Conservation (phyloP, 306 rosid species). For the Lablab purpureus region DNA sequence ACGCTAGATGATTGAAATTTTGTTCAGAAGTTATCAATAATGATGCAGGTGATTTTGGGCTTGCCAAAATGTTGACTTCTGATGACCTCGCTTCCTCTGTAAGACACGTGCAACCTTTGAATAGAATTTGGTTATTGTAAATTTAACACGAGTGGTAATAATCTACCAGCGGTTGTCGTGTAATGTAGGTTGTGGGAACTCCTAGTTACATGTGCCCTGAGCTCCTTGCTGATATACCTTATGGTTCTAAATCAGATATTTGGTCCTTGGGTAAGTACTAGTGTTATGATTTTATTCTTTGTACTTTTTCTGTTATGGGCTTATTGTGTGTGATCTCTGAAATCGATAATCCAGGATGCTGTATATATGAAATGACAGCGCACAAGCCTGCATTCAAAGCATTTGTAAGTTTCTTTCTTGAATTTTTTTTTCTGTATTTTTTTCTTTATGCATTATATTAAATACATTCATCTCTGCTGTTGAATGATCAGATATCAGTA, state of each 20-base stretch:
- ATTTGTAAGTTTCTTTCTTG: constrained; percentile 70
- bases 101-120: constrained; percentile 49
- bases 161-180: constrained; percentile 24
- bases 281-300: constrained; percentile 31
- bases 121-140: constrained; percentile 12
- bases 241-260: constrained; percentile 98
- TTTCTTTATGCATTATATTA: constrained; percentile 32
- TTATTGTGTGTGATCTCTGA: constrained; percentile 37
- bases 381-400: constrained; percentile 96
- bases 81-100: constrained; percentile 99
- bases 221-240: constrained; percentile 99
- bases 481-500: constrained; percentile 9
- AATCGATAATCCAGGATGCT: constrained; percentile 79
- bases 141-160: constrained; percentile 32
- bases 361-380: constrained; percentile 92
- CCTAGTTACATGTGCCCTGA: constrained; percentile 99
- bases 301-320: constrained; percentile 31
- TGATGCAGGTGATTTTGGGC: constrained; percentile 96
- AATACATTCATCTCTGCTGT: not conserved
- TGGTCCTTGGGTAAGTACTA: constrained; percentile 92
- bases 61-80: constrained; percentile 94
- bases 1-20: constrained; percentile 5
- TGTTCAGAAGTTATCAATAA: constrained; percentile 51
- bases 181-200: constrained; percentile 92
- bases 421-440: not conserved